Base-by-base conservation (phyloP, 2,329 filamentous ascomycete species). In the Arthrobotrys iridis region DNA sequence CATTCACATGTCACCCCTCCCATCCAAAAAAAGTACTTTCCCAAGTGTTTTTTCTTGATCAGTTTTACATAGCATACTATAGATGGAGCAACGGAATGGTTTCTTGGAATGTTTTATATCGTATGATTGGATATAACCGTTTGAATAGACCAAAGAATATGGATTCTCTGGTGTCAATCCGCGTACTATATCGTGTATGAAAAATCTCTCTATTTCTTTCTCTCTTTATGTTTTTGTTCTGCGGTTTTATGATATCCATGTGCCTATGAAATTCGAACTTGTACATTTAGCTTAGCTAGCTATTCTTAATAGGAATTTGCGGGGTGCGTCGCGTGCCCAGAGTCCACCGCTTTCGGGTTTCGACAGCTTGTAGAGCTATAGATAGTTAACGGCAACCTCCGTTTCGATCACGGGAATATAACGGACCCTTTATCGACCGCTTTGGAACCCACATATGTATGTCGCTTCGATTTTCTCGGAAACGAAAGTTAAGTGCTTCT, bases 21-120 rank as follows among this genome's bases (percentile, higher is more conserved):
- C 40, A 7, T 37, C 20, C 11, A 33, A 59, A 8, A 65, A 65
- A 65, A 35, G 22, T 65, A 30, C 20, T 30, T 40, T 15, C 20
- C 7, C 11, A 28, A 37, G 28, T 65, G 37, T 65, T 55, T 6
- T 41, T 55, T 37, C 20, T 59, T 50, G 48, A 43, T 37, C 3
- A 40, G 18, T 50, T 3, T 68, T 50, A 26, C 43, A 52, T 60
- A 41, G 52, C 52, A 70, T 70, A 62, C 33, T 43, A 70, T 70
- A 70, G 66, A 70, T 63, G 66, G 66, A 70, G 65, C 65, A 68
- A 68, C 45, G 30, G 40, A 33, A 66, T 35, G 18, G 43, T 41
- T 5, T 26, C 13, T 43, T 26, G 55, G 35, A 59, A 43, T 43
- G 37, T 41, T 43, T 43, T 58, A 24, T 59, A 37, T 24, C 18